Evolutionary conservation across 176 grass and related monocot genomes (phyloP).

Genomic region (Rhynchospora pubera): DNA sequence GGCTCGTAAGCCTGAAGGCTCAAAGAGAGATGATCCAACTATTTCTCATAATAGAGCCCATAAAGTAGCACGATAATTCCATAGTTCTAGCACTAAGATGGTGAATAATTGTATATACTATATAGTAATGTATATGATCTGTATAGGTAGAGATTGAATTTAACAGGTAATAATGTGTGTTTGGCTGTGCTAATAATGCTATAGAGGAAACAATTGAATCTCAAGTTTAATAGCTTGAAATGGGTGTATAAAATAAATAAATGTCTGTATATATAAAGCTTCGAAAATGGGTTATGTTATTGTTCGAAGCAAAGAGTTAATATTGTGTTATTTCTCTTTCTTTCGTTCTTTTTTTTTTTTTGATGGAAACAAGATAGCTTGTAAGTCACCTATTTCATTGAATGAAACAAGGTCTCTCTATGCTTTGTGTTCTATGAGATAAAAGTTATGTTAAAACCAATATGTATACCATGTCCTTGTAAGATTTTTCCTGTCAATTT

Average conservation of each 20-base stretch:
- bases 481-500: neutral
- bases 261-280: neutral
- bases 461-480: neutral
- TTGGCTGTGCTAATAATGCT: slow-evolving; percentile 3
- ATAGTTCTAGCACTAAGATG: no score
- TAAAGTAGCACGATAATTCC: slow-evolving; percentile 57
- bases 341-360: neutral
- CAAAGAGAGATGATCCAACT: slow-evolving; percentile 70
- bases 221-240: slow-evolving; percentile 9
- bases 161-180: slow-evolving; percentile 7
- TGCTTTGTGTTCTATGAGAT: neutral
- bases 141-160: neutral
- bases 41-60: slow-evolving; percentile 75
- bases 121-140: neutral
- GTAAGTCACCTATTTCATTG: no score
- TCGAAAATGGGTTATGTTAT: neutral
- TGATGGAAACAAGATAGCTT: neutral
- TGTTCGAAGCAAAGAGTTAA: neutral
- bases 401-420: no score
- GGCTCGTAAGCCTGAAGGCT: slow-evolving; percentile 84
- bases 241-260: slow-evolving; percentile 9
- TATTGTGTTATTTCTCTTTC: no score
- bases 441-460: neutral
- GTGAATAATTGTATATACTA: neutral
- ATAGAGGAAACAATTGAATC: neutral